These are phyloP conservation scores for California macrophylla DNA, from an alignment of 441 rosid species.

Conservation along the genomic window DNA sequence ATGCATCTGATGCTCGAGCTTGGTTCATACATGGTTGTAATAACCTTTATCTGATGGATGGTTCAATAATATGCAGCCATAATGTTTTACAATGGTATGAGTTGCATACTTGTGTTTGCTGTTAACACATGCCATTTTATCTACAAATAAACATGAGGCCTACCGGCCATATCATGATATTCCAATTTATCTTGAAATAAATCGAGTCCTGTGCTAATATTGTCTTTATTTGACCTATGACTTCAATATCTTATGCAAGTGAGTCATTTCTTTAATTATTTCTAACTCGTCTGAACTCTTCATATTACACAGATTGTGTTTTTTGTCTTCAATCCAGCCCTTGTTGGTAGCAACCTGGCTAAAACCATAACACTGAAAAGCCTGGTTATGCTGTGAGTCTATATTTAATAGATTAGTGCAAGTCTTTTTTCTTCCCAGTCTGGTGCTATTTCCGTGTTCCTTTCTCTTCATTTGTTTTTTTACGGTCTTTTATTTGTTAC, in stretches of 20 bases:
- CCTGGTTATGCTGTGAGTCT: conserved; percentile 36
- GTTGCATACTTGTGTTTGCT: not conserved
- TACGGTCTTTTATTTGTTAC: not conserved
- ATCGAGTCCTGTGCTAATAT: not conserved
- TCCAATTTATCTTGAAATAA: not conserved
- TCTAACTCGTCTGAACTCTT: not conserved
- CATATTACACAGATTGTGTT: conserved; percentile 38
- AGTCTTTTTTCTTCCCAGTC: no score
- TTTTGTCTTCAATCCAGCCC: conserved; percentile 51
- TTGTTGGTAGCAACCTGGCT: conserved; percentile 37
- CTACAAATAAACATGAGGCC: not conserved
- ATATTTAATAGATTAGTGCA: not conserved
- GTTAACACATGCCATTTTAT: not conserved
- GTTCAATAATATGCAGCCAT: no score
- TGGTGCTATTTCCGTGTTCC: not conserved
- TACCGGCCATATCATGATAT: not conserved
- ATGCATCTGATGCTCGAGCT: no score
- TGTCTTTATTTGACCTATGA: not conserved
- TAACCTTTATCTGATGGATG: no score
- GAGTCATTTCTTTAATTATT: not conserved
- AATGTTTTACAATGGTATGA: no score
- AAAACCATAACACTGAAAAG: conserved; percentile 37
- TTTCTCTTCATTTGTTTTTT: no score
- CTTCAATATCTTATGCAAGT: not conserved
- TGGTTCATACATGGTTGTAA: no score